Evolutionary conservation across 345 rosid genomes (phyloP), one percentile per base, ranked within the genome.

Genomic region (Sapria himalayana): DNA sequence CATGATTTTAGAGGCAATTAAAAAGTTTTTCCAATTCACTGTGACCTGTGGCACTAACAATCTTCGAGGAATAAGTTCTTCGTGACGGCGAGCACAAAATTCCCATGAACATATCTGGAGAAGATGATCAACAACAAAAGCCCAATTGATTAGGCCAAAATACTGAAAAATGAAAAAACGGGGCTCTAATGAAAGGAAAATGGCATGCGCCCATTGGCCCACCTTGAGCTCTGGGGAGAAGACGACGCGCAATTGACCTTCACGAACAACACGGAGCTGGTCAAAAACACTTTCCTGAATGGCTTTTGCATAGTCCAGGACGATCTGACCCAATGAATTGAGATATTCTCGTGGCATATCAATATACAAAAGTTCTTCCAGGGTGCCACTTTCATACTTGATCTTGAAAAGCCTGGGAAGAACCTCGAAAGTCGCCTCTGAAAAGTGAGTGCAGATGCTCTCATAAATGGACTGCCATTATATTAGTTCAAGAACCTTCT

Each of bases 231-330:
- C 92, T 38, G 93, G 81, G 34, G 98, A 76, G 64, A 89, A 82
- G 58, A 89, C 84, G 41, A 89, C 73, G 41, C 92, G 82, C 29
- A 89, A 78, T 47, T 76, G 98, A 50, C 98, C 95, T 62, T 82
- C 95, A 61, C 98, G 98, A 35, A 84, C 98, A 51, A 89, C 95
- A 29, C 98, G 93, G 25, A 89, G 95, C 58, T 82, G 92, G 66
- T 89, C 93, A 66, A 82, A 89, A 38, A 89, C 98, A 64, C 98
- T 89, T 66, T 89, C 98, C 53, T 89, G 98, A 43, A 79, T 82
- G 20, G 98, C 95, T 74, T 89, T 89, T 44, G 98, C 98, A 54
- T 89, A 89, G 50, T 82, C 98, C 63, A 89, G 54, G 13, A 89
- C 93, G 52, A 89, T 82, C 58, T 89, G 95, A 49, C 95, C 95